Percentiles rank a stretch among this genome's conserved stretches.
Conservation (phyloP, 2,329 filamentous ascomycete genomes). For the Berkeleyomyces basicola region DNA sequence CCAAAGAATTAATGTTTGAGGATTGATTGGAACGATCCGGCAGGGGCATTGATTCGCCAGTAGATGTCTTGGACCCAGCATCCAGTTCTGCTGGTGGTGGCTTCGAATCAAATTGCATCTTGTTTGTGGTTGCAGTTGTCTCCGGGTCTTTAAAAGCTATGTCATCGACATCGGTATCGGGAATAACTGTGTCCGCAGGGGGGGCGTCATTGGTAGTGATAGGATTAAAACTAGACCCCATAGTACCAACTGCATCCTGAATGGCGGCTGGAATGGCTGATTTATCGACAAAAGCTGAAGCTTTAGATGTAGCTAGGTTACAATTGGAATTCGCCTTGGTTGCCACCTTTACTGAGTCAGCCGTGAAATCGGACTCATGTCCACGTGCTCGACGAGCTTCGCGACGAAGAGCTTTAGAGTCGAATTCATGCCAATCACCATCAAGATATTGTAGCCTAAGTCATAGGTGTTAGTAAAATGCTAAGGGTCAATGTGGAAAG, state of each 20-base stretch:
- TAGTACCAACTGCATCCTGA: background rate
- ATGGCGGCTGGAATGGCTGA: background rate
- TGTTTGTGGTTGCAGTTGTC: background rate
- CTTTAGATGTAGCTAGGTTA: background rate
- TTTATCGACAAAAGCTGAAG: background rate
- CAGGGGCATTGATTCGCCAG: background rate
- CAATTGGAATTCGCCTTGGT: background rate
- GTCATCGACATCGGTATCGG: background rate
- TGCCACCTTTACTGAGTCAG: background rate
- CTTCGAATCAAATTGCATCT: conserved; percentile 16
- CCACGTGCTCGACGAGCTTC: conserved; percentile 55
- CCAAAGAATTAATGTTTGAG: background rate
- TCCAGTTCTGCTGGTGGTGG: background rate
- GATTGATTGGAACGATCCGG: background rate
- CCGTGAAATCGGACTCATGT: conserved; percentile 20
- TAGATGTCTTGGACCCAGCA: background rate
- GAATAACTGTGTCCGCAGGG: background rate
- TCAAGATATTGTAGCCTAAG: conserved; percentile 57
- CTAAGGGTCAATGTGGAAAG: background rate
- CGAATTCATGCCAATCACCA: conserved; percentile 97
- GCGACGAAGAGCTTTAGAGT: conserved; percentile 84
- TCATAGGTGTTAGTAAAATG: conserved; percentile 19
- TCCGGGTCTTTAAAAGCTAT: background rate
- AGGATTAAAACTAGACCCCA: background rate
- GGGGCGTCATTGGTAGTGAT: background rate